Percentiles rank a stretch among this genome's conserved stretches.
These are phyloP conservation scores for Tubosaeta brunneosetosa DNA, from an alignment of 768 basidiomycete species.

Conservation along the genomic window DNA sequence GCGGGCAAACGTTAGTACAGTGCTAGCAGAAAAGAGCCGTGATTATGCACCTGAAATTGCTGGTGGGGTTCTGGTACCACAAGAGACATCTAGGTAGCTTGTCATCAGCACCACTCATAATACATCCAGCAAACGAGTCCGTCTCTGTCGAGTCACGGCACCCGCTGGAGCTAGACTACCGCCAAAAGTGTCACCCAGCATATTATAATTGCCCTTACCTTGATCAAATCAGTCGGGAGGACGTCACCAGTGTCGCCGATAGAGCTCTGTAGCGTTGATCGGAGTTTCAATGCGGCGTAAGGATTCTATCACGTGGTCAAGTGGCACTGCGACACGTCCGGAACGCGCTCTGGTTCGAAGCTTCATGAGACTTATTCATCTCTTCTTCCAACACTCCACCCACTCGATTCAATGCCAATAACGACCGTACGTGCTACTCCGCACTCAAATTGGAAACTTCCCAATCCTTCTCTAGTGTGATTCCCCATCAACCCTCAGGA, in stretches of 20 bases:
- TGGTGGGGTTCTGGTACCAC: constrained; percentile 93
- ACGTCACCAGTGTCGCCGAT: constrained; percentile 15
- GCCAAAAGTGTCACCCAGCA: neutral
- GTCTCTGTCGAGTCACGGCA: neutral
- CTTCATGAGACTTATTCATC: constrained; percentile 14
- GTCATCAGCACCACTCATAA: constrained; percentile 14
- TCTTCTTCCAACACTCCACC: neutral
- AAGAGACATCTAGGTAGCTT: constrained; percentile 71
- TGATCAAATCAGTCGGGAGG: constrained; percentile 15
- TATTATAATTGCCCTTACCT: constrained; percentile 23
- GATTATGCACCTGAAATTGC: constrained; percentile 78
- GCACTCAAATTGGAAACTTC: neutral
- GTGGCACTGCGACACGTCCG: constrained; percentile 17
- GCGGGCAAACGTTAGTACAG: constrained; percentile 5
- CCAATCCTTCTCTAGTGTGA: constrained; percentile 27
- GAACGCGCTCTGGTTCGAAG: constrained; percentile 16
- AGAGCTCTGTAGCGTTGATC: constrained; percentile 5
- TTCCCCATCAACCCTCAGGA: constrained; percentile 28
- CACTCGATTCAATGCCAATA: constrained; percentile 24
- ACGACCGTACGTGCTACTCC: constrained; percentile 16
- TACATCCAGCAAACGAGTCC: constrained; percentile 20
- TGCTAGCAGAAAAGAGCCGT: neutral
- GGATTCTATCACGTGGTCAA: constrained; percentile 19
- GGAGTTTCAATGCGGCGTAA: constrained; percentile 20
- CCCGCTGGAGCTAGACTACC: neutral